Base-by-base conservation (phyloP, 129 eudicot genomes). In the Artemisia tridentata region DNA sequence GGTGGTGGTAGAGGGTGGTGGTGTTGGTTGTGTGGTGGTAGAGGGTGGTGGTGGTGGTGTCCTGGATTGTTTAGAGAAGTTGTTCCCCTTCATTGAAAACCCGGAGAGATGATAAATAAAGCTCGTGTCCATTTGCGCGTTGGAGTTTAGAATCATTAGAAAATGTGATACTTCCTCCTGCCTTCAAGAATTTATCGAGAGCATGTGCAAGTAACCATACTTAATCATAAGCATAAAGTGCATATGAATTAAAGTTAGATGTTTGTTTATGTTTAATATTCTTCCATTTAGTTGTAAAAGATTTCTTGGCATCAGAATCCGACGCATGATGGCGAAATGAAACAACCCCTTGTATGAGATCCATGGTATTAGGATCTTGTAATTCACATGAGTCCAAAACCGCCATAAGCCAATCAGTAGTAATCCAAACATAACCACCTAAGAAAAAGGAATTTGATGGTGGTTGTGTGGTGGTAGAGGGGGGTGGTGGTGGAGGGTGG, bases 391-490 rank as follows among this genome's bases (percentile, higher is more conserved):
- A 77, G 76, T 91, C 97, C 43, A 91, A 60, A 57, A 81, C 76
- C 13, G 97, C 68, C 27, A 86, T 67, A 75, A 91, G 97, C 97
- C 97, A 91, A 69, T 91, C 95, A 0, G 95, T 87, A 60, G 97
- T 82, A 72, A 91, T 91, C 97, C 97, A 91, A 56, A 88, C 91
- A 78, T 87, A 91, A 47, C 95, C 87, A 62, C 7, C n/a, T n/a
- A n/a, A n/a, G n/a, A n/a, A n/a, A n/a, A n/a, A n/a, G n/a, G n/a
- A n/a, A n/a, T n/a, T n/a, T n/a, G n/a, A n/a, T n/a, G n/a, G n/a
- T n/a, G n/a, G n/a, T n/a, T n/a, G n/a, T n/a, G n/a, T n/a, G n/a
- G n/a, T n/a, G n/a, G n/a, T n/a, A n/a, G n/a, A n/a, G n/a, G n/a
- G n/a, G n/a, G n/a, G n/a, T n/a, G n/a, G n/a, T n/a, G n/a, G n/a